Conservation (phyloP, 2,329 filamentous ascomycete species). For the Lachnellula suecica region DNA sequence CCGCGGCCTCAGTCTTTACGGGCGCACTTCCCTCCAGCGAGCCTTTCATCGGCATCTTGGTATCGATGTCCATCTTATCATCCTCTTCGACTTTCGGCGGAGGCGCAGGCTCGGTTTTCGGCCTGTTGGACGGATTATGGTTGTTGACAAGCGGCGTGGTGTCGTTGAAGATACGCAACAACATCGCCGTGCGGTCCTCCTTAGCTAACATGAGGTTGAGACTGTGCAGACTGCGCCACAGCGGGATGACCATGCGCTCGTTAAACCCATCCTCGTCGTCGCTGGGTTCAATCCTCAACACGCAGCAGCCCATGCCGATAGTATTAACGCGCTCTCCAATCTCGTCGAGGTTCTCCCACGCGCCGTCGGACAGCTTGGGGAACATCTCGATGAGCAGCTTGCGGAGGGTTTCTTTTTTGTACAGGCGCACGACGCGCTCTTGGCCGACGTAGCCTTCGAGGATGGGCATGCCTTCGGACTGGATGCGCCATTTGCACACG, state of each 20-base stretch:
- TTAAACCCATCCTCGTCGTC: conserved; percentile 59
- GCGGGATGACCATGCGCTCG: conserved; percentile 83
- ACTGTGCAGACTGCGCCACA: conserved; percentile 91
- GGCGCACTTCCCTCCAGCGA: conserved; percentile 22
- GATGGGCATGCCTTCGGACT: conserved; percentile 90
- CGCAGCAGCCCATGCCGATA: conserved; percentile 87
- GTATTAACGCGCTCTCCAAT: conserved; percentile 81
- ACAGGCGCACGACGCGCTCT: conserved; percentile 71
- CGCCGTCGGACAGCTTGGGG: conserved; percentile 76
- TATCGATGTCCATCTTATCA: conserved; percentile 23
- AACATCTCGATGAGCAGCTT: conserved; percentile 95
- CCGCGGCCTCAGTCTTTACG: conserved; percentile 8
- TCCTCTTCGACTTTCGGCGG: conserved; percentile 21
- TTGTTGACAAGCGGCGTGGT: conserved; percentile 74
- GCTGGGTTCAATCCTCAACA: conserved; percentile 79
- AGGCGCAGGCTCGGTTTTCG: conserved; percentile 11
- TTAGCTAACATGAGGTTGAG: conserved; percentile 98
- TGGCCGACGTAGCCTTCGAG: conserved; percentile 87
- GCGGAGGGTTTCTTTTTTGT: conserved; percentile 75
- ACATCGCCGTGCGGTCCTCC: conserved; percentile 90
- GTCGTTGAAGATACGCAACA: conserved; percentile 89
- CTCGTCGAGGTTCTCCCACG: conserved; percentile 77
- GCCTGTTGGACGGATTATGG: conserved; percentile 28
- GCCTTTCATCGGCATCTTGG: conserved; percentile 7
- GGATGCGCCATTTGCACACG: conserved; percentile 91